Evolutionary conservation across 768 basidiomycete genomes (phyloP), one percentile per base, ranked within the genome.

Genomic region (Rhodotorula paludigena): DNA sequence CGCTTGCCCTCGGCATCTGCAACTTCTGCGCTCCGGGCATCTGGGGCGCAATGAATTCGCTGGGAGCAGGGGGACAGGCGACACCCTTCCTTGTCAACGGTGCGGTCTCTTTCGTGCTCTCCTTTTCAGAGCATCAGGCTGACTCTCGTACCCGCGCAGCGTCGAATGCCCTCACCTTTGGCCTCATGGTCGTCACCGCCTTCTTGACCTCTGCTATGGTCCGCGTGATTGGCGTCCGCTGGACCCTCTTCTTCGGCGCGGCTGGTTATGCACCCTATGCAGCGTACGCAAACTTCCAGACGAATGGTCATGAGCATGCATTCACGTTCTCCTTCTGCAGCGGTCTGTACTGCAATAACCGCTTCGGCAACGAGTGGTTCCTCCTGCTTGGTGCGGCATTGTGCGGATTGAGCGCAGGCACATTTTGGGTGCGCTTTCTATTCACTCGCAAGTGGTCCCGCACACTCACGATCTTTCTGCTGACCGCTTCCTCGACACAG

Each of bases 351-450:
- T 32, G 15, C 55, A 66, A 66, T 48, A 68, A 69, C 41, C 39
- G 45, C 3, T 36, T 23, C 21, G 63, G 66, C 10, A 72, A 33
- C 48, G 36, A 39, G 6, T 71, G 70, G 73, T 38, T 72, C 54
- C 54, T 74, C 12, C 49, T 72, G 25, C 64, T 74, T 20, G 71
- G 71, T 20, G 71, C 73, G 1, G 66, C 66, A 0, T 44, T 63
- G 3, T 72, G 71, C 33, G 73, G 73, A 20, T 58, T 64, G 47
- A 36, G 32, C 0, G 73, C 71, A 12, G 73, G 73, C 1, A 60
- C 67, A 5, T 72, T 72, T 49, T 74, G 73, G 69, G 36, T 38
- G 41, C 18, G 42, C n/a, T 30, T 28, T 5, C 6, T 5, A 7
- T 16, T 39, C 38, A 0, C 32, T 30, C 23, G 23, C n/a, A 2